Evolutionary conservation across 495 filamentous ascomycete species (phyloP).

Genomic region (Penicillium nucicola): DNA sequence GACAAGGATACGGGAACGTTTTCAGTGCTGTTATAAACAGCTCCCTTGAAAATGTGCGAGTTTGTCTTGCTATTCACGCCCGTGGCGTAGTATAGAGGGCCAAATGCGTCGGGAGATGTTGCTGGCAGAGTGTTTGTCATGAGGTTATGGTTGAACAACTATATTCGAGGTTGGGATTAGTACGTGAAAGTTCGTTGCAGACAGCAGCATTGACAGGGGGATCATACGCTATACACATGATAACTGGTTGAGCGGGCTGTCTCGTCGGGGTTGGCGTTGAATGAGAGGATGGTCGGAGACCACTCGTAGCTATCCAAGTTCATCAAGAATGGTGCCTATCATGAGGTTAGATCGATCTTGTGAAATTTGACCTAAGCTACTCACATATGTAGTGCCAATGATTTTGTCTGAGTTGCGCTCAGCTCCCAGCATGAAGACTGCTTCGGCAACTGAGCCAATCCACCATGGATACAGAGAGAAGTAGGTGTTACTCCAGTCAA

Average conservation of each 20-base stretch:
- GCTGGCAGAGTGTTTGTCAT: conserved; percentile 45
- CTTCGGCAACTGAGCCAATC: conserved; percentile 54
- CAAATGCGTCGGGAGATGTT: conserved; percentile 30
- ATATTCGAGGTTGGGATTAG: neutral
- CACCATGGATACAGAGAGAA: conserved; percentile 51
- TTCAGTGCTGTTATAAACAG: conserved; percentile 62
- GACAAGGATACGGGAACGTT: conserved; percentile 45
- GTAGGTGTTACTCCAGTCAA: conserved; percentile 29
- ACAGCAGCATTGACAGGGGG: neutral
- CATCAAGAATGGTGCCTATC: conserved; percentile 44
- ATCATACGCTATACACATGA: conserved; percentile 32
- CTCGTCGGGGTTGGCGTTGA: conserved; percentile 38
- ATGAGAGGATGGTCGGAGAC: conserved; percentile 45
- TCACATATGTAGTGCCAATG: conserved; percentile 37
- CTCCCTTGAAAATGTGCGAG: conserved; percentile 56
- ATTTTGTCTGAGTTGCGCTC: conserved; percentile 62
- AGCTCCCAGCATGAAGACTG: conserved; percentile 61
- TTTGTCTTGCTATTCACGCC: conserved; percentile 27
- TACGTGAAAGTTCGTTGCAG: neutral
- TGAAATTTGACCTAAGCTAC: conserved; percentile 4
- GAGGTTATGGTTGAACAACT: conserved; percentile 41
- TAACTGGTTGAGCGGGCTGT: conserved; percentile 44
- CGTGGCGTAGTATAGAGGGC: conserved; percentile 46
- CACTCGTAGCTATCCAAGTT: conserved; percentile 48
- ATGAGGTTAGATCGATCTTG: conserved; percentile 3